Evolutionary conservation across 2,329 filamentous ascomycete species (phyloP).

Genomic region (Ambrosiella xylebori): DNA sequence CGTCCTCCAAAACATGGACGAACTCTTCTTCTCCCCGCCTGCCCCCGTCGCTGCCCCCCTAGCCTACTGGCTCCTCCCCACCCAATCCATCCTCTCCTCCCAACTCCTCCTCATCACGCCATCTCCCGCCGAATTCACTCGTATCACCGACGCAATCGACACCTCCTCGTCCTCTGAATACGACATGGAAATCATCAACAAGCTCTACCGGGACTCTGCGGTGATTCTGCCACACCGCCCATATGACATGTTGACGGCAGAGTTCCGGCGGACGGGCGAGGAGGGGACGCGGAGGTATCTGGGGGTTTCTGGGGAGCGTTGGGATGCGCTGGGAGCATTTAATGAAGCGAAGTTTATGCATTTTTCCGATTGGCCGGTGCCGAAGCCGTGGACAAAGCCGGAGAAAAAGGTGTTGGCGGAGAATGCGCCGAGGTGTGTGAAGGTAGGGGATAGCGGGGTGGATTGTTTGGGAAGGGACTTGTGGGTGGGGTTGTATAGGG

Average conservation of each 20-base stretch:
- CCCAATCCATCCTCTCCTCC: conserved; percentile 37
- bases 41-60: conserved; percentile 49
- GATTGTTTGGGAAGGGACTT: conserved; percentile 18
- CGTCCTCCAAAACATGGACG: conserved; percentile 47
- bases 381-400: conserved; percentile 34
- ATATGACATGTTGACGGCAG: conserved; percentile 42
- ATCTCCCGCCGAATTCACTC: conserved; percentile 30
- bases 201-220: conserved; percentile 38
- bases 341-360: conserved; percentile 50
- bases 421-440: conserved; percentile 18
- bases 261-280: conserved; percentile 33
- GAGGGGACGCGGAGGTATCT: conserved; percentile 28
- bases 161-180: conserved; percentile 22
- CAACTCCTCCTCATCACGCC: conserved; percentile 47
- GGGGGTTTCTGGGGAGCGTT: conserved; percentile 25
- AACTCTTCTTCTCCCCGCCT: conserved; percentile 49
- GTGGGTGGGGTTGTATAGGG: conserved; percentile 29
- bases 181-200: conserved; percentile 52
- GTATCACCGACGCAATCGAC: conserved; percentile 18
- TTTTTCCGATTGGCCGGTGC: conserved; percentile 55
- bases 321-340: conserved; percentile 36
- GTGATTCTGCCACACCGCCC: conserved; percentile 45
- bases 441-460: conserved; percentile 30
- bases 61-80: conserved; percentile 50
- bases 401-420: conserved; percentile 7